phyloP scores from a whole-genome alignment of 345 rosid genomes.

The Citropsis articulata region DNA sequence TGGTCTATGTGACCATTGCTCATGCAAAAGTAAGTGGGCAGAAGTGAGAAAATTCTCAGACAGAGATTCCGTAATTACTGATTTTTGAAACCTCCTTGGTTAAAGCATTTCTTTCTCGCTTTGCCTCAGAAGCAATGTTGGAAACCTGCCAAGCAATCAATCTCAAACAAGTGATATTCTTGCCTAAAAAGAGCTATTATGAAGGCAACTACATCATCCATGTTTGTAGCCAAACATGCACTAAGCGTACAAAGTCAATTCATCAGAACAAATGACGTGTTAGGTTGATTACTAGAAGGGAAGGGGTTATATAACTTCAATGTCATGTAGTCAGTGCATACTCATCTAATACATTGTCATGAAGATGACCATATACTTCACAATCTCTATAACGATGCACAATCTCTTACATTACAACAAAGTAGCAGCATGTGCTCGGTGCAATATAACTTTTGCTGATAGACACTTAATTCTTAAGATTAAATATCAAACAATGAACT shows the following conservation, averaged over 20 bases:
- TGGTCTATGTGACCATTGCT: background rate
- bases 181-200: background rate
- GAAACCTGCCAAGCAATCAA: slow-evolving; percentile 54
- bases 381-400: background rate
- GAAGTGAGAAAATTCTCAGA: slow-evolving; percentile 33
- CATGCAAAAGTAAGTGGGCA: background rate
- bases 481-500: slow-evolving; percentile 1
- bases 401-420: background rate
- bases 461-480: background rate
- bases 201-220: background rate
- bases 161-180: background rate
- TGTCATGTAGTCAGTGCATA: background rate
- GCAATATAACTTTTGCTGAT: background rate
- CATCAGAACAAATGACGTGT: background rate
- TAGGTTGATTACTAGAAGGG: background rate
- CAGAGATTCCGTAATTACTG: slow-evolving; percentile 82
- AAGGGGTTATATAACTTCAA: background rate
- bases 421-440: background rate
- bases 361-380: background rate
- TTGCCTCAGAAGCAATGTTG: slow-evolving; percentile 62
- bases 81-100: slow-evolving; percentile 81
- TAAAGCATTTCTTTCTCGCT: slow-evolving; percentile 64
- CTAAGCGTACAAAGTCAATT: background rate
- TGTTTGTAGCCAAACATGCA: background rate
- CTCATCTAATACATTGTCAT: background rate